A percentile compares a stretch with the other conserved stretches of the same genome.
Evolutionary conservation across 176 grass and related monocot genomes (phyloP).

Genomic region (Miscanthus lutarioriparius): DNA sequence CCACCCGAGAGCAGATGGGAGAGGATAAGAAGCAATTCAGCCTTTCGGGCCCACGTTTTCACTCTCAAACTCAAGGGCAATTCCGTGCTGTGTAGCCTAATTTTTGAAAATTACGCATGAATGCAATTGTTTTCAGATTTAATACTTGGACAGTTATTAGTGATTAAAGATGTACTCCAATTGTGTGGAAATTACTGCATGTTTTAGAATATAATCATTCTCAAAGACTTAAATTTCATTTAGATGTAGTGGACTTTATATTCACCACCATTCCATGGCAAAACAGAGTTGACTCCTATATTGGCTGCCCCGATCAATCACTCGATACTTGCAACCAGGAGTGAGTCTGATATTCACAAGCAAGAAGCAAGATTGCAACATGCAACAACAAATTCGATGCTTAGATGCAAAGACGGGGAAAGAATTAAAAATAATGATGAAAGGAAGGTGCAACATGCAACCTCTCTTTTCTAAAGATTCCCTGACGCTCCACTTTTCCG

Average conservation of each 20-base stretch:
- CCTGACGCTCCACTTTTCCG: background rate
- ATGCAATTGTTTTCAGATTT: too few relatives aligned
- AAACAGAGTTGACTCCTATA: background rate
- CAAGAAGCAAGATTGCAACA: conserved; percentile 13
- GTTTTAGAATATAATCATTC: background rate
- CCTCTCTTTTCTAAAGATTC: background rate
- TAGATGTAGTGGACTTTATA: background rate
- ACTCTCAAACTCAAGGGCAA: background rate
- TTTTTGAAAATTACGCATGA: too few relatives aligned
- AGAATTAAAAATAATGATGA: background rate
- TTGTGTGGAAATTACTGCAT: background rate
- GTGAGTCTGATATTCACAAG: background rate
- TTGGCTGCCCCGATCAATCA: background rate
- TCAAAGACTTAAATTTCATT: background rate
- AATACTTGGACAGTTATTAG: too few relatives aligned
- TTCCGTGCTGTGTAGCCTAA: background rate
- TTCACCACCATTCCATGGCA: background rate
- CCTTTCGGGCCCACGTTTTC: background rate
- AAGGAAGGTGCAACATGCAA: background rate
- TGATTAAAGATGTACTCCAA: background rate
- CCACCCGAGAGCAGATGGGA: background rate
- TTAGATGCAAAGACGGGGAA: background rate
- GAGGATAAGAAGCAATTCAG: background rate
- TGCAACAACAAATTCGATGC: background rate
- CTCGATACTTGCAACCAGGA: background rate